Evolutionary conservation across 495 filamentous ascomycete species (phyloP).

Genomic region (Wilcoxina mikolae): DNA sequence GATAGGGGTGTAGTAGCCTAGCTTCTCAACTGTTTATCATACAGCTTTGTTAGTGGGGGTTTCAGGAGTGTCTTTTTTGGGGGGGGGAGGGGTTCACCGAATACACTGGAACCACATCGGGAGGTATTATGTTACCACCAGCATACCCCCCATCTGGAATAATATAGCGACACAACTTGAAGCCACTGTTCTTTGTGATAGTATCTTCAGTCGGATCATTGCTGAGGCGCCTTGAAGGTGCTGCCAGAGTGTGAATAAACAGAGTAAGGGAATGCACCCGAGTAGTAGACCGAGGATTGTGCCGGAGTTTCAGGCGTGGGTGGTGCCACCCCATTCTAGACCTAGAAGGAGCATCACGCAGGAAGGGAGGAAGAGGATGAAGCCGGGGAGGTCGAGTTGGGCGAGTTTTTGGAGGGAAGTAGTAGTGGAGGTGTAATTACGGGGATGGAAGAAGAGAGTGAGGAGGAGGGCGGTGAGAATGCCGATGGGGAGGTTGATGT

Average conservation of each 20-base stretch:
- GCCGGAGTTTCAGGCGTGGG: conserved; percentile 36
- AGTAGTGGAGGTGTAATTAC: neutral
- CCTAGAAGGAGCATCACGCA: conserved; percentile 38
- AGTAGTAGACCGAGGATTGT: conserved; percentile 32
- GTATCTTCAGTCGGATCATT: conserved; percentile 6
- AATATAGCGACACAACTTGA: conserved; percentile 35
- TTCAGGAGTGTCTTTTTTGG: neutral
- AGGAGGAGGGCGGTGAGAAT: conserved; percentile 26
- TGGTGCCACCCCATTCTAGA: conserved; percentile 41
- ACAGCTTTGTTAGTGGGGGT: too few species aligned
- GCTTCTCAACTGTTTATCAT: neutral
- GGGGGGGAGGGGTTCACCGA: conserved; percentile 16
- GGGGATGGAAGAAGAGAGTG: conserved; percentile 13
- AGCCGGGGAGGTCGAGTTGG: conserved; percentile 41
- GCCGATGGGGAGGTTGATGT: conserved; percentile 38
- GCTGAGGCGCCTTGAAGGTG: conserved; percentile 1
- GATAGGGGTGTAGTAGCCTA: neutral
- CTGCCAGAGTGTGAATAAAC: conserved; percentile 5
- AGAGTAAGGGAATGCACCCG: conserved; percentile 9
- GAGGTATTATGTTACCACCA: conserved; percentile 34
- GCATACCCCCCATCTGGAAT: conserved; percentile 27
- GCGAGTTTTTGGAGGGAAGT: conserved; percentile 1
- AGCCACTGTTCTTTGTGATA: conserved; percentile 6
- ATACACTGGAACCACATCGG: conserved; percentile 32
- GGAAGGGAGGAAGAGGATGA: conserved; percentile 32